These are phyloP conservation scores for Boletus sp. DNA, from an alignment of 768 basidiomycete genomes.

Conservation along the genomic window DNA sequence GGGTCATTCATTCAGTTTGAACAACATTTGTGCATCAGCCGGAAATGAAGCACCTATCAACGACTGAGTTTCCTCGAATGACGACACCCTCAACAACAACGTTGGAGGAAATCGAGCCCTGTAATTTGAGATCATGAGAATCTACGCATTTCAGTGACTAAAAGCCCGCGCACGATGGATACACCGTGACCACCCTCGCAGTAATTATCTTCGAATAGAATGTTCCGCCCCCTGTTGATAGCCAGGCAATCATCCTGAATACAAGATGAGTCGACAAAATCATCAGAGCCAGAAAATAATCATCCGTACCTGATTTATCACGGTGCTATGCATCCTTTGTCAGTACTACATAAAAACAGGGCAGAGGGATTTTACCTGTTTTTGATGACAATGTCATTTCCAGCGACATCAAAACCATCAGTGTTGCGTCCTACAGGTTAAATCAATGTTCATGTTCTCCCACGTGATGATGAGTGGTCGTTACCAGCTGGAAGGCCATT, in stretches of 20 bases:
- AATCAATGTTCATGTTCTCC: neutral
- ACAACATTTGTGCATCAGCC: neutral
- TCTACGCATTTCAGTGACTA: neutral
- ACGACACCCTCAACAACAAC: slow-evolving; percentile 44
- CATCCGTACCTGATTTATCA: slow-evolving; percentile 24
- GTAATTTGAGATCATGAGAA: neutral
- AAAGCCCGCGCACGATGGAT: slow-evolving; percentile 39
- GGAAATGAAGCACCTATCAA: slow-evolving; percentile 42
- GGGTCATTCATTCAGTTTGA: neutral
- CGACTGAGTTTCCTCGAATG: slow-evolving; percentile 50
- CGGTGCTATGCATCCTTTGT: slow-evolving; percentile 11
- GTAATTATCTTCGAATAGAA: slow-evolving; percentile 46
- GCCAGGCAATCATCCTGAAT: slow-evolving; percentile 62
- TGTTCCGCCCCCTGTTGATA: slow-evolving; percentile 42
- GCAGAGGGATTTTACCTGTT: slow-evolving; percentile 9
- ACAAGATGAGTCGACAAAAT: neutral
- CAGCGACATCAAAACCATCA: slow-evolving; percentile 47
- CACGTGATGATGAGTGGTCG: neutral
- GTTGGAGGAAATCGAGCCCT: slow-evolving; percentile 55
- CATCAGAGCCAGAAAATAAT: neutral
- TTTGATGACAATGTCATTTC: slow-evolving; percentile 35
- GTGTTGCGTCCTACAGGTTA: slow-evolving; percentile 41
- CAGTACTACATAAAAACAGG: neutral
- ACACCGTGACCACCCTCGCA: slow-evolving; percentile 65
- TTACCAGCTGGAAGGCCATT: slow-evolving; percentile 46